Evolutionary conservation across 257 asterid genomes (phyloP).

Genomic region (Solanum pinnatisectum): DNA sequence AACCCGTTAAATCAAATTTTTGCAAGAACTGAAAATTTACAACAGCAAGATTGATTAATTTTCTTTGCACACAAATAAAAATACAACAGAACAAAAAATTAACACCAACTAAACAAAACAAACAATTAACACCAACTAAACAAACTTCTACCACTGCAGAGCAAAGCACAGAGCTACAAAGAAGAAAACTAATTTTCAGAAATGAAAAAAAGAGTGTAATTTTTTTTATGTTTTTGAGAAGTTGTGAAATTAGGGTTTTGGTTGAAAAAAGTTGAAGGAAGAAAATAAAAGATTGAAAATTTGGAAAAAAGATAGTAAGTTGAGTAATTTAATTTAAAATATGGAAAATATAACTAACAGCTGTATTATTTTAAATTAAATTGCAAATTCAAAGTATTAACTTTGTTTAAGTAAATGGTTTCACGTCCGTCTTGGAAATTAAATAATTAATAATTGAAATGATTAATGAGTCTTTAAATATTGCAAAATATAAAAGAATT

Average conservation of each 20-base stretch:
- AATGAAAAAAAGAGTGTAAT: constrained; percentile 1
- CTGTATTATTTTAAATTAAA: constrained; percentile 30
- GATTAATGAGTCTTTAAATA: constrained; percentile 26
- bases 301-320: not conserved
- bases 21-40: not conserved
- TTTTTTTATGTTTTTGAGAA: constrained; percentile 4
- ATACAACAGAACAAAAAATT: not conserved
- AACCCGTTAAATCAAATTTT: not conserved
- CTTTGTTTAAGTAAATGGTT: constrained; percentile 78
- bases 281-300: constrained; percentile 26
- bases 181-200: constrained; percentile 6
- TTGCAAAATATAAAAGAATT: constrained; percentile 30
- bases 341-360: constrained; percentile 17
- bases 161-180: constrained; percentile 4
- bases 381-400: constrained; percentile 60
- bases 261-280: constrained; percentile 22
- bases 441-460: constrained; percentile 20
- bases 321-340: constrained; percentile 21
- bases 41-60: not conserved
- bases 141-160: not conserved
- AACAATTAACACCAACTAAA: constrained; percentile 3
- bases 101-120: not conserved
- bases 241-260: constrained; percentile 55
- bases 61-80: not conserved
- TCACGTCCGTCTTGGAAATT: constrained; percentile 87